Base-by-base conservation (phyloP, 352 stramenopile genomes). In the Pythium volutum region DNA sequence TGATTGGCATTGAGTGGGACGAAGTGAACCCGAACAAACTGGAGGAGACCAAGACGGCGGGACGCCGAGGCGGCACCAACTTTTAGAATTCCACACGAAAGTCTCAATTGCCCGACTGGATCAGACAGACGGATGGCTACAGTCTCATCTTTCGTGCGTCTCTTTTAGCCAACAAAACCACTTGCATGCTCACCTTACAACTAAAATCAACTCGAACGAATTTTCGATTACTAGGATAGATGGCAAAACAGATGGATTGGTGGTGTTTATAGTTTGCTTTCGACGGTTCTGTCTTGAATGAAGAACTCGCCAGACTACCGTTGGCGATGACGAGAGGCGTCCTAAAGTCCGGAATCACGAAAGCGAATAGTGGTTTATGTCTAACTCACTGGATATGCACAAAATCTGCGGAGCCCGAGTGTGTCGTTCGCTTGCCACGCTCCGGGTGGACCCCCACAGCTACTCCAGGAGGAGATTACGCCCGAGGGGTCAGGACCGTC, bases 21-120 rank as follows among this genome's bases (percentile, higher is more conserved):
- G 85, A 95, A 55, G 81, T 95, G n/a, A 95, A 95, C 74, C 85
- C 85, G 27, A 81, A 95, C 62, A 95, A 95, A 65, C 69, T 95
- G 27, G 62, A 81, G 54, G 66, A 64, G 38, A 54, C 46, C 20
- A 69, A 79, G 45, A 59, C 67, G 1, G 62, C 85, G 7, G 74
- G 83, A 22, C 85, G 85, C 46, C 83, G 84, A 53, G 83, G 83
- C 39, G 77, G 88, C 69, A 71, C 27, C 64, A 57, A 53, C 42
- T 45, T 29, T 26, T 36, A 34, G 29, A 3, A 34, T 11, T 22
- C 26, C 10, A 14, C n/a, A 31, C 9, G 18, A 25, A n/a, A n/a
- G n/a, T n/a, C n/a, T n/a, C n/a, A n/a, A n/a, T n/a, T n/a, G n/a
- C n/a, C n/a, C n/a, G n/a, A n/a, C n/a, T n/a, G n/a, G n/a, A n/a